phyloP scores from a whole-genome alignment of 202 grass and related monocot species.

The Carex sylvatica region DNA sequence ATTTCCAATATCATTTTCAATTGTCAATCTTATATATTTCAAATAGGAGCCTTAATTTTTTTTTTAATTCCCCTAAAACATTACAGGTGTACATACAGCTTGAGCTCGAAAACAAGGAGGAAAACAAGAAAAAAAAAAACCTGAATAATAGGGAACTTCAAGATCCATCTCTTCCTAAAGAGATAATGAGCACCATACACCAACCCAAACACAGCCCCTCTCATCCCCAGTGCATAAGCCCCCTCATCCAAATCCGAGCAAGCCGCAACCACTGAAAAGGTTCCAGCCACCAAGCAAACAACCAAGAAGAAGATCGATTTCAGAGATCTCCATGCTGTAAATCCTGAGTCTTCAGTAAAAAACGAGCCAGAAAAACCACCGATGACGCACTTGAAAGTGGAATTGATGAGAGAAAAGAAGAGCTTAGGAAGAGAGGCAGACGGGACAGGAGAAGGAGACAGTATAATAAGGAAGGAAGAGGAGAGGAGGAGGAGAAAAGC shows the following conservation, averaged over 20 bases:
- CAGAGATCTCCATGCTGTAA: conserved; percentile 28
- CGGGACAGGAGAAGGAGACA: conserved; percentile 38
- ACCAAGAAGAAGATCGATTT: conserved; percentile 23
- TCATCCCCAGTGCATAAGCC: conserved; percentile 46
- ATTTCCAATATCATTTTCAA: neutral
- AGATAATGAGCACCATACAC: conserved; percentile 71
- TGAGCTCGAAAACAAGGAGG: conserved; percentile 12
- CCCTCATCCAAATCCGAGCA: conserved; percentile 24
- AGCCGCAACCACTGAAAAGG: conserved; percentile 21
- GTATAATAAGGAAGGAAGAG: conserved; percentile 50
- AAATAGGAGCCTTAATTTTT: neutral
- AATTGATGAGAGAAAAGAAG: conserved; percentile 35
- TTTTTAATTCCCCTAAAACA: neutral
- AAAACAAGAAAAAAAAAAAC: conserved; percentile 25
- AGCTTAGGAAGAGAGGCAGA: conserved; percentile 31
- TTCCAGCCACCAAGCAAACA: conserved; percentile 28
- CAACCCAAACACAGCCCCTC: conserved; percentile 65
- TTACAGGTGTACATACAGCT: neutral
- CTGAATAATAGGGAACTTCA: conserved; percentile 88
- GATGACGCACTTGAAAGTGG: conserved; percentile 36
- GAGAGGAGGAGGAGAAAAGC: conserved; percentile 48
- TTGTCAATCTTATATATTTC: neutral
- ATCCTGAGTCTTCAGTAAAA: conserved; percentile 34
- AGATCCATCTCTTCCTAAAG: conserved; percentile 69
- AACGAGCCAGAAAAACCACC: conserved; percentile 36